phyloP scores from a whole-genome alignment of 2,329 filamentous ascomycete genomes.

The Botryotinia convoluta region DNA sequence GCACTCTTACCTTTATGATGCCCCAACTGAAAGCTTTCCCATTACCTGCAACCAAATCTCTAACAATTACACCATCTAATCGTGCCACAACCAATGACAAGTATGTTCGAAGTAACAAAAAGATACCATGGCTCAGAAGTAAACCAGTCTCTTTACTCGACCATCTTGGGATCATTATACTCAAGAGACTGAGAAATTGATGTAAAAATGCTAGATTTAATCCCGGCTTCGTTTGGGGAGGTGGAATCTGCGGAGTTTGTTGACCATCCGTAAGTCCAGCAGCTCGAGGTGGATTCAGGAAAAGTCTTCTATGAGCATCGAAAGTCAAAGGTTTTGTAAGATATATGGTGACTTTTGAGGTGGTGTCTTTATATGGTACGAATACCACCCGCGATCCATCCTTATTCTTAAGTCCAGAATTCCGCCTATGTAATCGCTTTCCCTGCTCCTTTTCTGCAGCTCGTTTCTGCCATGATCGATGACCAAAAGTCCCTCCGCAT shows the following conservation, averaged over 20 bases:
- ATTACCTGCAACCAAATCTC: slow-evolving; percentile 93
- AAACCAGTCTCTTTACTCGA: slow-evolving; percentile 93
- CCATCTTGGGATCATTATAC: slow-evolving; percentile 96
- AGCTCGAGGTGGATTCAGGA: slow-evolving; percentile 84
- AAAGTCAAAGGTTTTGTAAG: slow-evolving; percentile 92
- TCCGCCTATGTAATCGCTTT: slow-evolving; percentile 76
- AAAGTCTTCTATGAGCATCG: slow-evolving; percentile 90
- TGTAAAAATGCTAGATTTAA: slow-evolving; percentile 94
- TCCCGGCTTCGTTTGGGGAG: slow-evolving; percentile 87
- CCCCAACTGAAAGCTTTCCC: slow-evolving; percentile 86
- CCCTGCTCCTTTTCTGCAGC: slow-evolving; percentile 80
- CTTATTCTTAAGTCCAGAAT: slow-evolving; percentile 90
- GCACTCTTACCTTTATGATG: slow-evolving; percentile 65
- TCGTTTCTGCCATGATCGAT: slow-evolving; percentile 70
- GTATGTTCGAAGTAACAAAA: slow-evolving; percentile 89
- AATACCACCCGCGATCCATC: slow-evolving; percentile 94
- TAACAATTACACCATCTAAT: slow-evolving; percentile 91
- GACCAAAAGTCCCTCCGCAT: slow-evolving; percentile 73
- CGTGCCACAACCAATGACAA: slow-evolving; percentile 89
- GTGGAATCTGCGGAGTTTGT: slow-evolving; percentile 64
- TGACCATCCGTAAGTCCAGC: slow-evolving; percentile 71
- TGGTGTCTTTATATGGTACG: slow-evolving; percentile 84
- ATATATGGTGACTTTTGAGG: slow-evolving; percentile 86
- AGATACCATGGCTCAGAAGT: slow-evolving; percentile 82
- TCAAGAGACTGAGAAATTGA: slow-evolving; percentile 92